These are phyloP conservation scores for Monilinia laxa DNA, from an alignment of 2,329 filamentous ascomycete genomes.

Conservation along the genomic window DNA sequence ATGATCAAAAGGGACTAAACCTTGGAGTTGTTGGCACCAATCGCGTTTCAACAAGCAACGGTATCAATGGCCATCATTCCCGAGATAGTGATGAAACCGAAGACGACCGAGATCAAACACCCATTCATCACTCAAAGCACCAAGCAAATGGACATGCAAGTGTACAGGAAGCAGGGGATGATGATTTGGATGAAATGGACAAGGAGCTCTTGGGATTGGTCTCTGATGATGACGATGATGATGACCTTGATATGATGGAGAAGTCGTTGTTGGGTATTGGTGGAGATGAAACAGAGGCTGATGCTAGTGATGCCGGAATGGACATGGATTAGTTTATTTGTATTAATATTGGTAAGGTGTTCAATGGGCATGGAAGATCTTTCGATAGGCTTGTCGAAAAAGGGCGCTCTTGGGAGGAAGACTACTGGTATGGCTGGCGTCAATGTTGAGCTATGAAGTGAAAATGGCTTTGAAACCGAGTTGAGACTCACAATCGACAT, in stretches of 20 bases:
- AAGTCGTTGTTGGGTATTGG: slow-evolving; percentile 41
- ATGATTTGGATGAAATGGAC: slow-evolving; percentile 56
- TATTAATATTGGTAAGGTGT: slow-evolving; percentile 20
- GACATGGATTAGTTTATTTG: slow-evolving; percentile 34
- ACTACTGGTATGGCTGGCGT: slow-evolving; percentile 3
- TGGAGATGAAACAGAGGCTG: slow-evolving; percentile 40
- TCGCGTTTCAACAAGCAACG: slow-evolving; percentile 30
- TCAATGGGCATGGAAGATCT: slow-evolving; percentile 5
- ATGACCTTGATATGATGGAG: slow-evolving; percentile 49
- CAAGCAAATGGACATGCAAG: slow-evolving; percentile 42
- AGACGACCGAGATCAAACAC: slow-evolving; percentile 41
- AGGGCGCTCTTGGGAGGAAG: slow-evolving; percentile 11
- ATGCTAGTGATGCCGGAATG: slow-evolving; percentile 38
- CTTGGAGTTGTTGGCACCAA: slow-evolving; percentile 39
- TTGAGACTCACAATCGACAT: background rate
- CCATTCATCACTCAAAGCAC: slow-evolving; percentile 39
- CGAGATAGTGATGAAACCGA: slow-evolving; percentile 40
- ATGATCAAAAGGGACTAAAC: slow-evolving; percentile 43
- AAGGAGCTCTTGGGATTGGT: slow-evolving; percentile 52
- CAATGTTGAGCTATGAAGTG: slow-evolving; percentile 7
- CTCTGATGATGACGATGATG: slow-evolving; percentile 46
- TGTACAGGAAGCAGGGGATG: slow-evolving; percentile 38
- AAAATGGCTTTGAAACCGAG: background rate
- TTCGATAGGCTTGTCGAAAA: slow-evolving; percentile 21
- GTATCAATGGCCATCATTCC: slow-evolving; percentile 30